These are phyloP conservation scores for Hypoxylon sp. DNA, from an alignment of 2,329 filamentous ascomycete genomes.

Conservation along the genomic window DNA sequence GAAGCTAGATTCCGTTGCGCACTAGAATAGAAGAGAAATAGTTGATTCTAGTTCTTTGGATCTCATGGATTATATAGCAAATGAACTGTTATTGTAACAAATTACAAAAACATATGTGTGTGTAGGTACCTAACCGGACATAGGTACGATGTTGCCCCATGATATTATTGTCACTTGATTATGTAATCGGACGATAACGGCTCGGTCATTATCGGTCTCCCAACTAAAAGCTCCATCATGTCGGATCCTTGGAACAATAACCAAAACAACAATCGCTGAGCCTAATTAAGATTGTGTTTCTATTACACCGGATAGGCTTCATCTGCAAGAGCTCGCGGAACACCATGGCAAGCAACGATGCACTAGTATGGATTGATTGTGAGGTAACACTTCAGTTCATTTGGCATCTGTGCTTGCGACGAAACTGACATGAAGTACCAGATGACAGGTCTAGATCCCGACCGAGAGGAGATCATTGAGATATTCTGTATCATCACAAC, in stretches of 20 bases:
- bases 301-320: background rate
- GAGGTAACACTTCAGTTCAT: conserved; percentile 57
- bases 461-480: conserved; percentile 87
- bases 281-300: background rate
- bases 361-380: conserved; percentile 87
- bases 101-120: background rate
- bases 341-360: conserved; percentile 53
- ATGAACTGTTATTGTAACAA: too few species aligned
- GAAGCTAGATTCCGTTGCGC: too few species aligned
- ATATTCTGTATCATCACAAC: conserved; percentile 94
- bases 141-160: too few species aligned
- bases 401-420: background rate
- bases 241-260: background rate
- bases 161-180: background rate
- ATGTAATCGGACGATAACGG: background rate
- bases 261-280: background rate
- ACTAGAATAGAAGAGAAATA: too few species aligned
- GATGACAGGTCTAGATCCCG: conserved; percentile 91
- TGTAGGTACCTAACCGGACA: background rate
- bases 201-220: background rate
- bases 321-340: background rate
- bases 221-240: background rate
- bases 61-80: too few species aligned
- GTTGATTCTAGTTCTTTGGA: too few species aligned
- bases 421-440: conserved; percentile 54